Percentiles rank a stretch among this genome's conserved stretches.
phyloP scores from a whole-genome alignment of 1,139 yeast species.

The Lodderomyces oxycetoniae region DNA sequence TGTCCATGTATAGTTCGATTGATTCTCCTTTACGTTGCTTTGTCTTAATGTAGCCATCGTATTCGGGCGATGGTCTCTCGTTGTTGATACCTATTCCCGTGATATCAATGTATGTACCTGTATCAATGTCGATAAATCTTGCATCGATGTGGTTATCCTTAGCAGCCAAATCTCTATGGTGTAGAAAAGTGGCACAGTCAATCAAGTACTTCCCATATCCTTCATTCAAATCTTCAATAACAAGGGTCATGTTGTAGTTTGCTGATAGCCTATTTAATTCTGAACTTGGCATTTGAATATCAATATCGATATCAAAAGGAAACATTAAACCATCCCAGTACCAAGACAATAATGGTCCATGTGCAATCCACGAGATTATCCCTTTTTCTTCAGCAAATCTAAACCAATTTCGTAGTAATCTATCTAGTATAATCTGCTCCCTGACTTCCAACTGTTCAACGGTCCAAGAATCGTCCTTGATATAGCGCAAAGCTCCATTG shows the following conservation, averaged over 20 bases:
- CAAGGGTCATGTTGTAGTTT: constrained; percentile 34
- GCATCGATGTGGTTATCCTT: constrained; percentile 36
- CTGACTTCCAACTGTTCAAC: constrained; percentile 24
- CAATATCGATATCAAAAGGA: constrained; percentile 36
- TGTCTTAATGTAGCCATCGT: constrained; percentile 18
- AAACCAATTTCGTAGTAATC: constrained; percentile 32
- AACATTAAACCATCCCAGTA: constrained; percentile 36
- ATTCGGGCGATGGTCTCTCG: constrained; percentile 27
- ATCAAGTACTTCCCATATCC: constrained; percentile 33
- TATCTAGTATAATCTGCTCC: constrained; percentile 28
- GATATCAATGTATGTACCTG: constrained; percentile 37
- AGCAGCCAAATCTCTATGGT: constrained; percentile 27
- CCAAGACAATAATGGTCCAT: constrained; percentile 46
- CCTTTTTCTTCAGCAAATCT: constrained; percentile 34
- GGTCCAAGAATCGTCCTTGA: constrained; percentile 21
- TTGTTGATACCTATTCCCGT: constrained; percentile 34
- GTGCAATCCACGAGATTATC: constrained; percentile 46
- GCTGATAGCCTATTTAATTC: constrained; percentile 28
- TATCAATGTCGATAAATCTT: constrained; percentile 34
- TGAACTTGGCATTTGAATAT: constrained; percentile 34
- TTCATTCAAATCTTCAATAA: constrained; percentile 28
- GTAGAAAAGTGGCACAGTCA: constrained; percentile 31
- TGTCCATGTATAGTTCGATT: constrained; percentile 31
- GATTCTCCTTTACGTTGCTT: constrained; percentile 18
- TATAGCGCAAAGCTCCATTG: constrained; percentile 26